These are phyloP conservation scores for Elongisporangium anandrum DNA, from an alignment of 352 stramenopile species.

Conservation along the genomic window DNA sequence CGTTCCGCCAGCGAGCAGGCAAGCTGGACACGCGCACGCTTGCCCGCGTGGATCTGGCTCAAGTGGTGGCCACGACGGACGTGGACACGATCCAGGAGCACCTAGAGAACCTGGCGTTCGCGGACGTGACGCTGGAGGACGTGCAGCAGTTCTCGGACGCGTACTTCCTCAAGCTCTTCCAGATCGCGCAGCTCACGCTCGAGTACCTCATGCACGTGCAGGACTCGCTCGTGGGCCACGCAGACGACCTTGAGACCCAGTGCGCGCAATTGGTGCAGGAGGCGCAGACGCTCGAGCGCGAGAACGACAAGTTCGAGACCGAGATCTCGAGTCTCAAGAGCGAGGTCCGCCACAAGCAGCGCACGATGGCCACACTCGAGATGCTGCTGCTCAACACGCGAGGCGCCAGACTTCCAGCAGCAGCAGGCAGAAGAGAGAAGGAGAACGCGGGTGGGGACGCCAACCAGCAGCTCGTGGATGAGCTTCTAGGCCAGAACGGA, in stretches of 20 bases:
- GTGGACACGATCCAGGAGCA: conserved; percentile 71
- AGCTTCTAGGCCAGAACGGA: conserved; percentile 15
- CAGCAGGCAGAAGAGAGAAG: conserved; percentile 18
- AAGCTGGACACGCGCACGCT: conserved; percentile 76
- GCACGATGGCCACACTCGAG: conserved; percentile 77
- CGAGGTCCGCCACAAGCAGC: conserved; percentile 77
- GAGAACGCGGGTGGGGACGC: conserved; percentile 28
- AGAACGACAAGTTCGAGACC: conserved; percentile 56
- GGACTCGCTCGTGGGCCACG: conserved; percentile 70
- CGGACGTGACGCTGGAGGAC: conserved; percentile 77
- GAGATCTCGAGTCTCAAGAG: conserved; percentile 68
- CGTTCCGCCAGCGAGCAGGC: conserved; percentile 65
- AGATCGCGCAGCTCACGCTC: conserved; percentile 77
- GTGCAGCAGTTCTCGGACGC: conserved; percentile 81
- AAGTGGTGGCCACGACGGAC: conserved; percentile 72
- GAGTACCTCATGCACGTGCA: conserved; percentile 84
- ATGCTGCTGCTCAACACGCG: conserved; percentile 65
- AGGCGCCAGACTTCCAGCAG: conserved; percentile 8
- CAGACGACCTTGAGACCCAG: conserved; percentile 59
- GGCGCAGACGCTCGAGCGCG: conserved; percentile 49
- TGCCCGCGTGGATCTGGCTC: conserved; percentile 59
- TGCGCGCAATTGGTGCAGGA: conserved; percentile 58
- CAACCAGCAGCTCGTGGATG: conserved; percentile 27
- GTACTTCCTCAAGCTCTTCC: conserved; percentile 86
- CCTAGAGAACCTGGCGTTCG: conserved; percentile 78